Conservation (phyloP, 331 rosid genomes). For the Erythrophleum ivorense region DNA sequence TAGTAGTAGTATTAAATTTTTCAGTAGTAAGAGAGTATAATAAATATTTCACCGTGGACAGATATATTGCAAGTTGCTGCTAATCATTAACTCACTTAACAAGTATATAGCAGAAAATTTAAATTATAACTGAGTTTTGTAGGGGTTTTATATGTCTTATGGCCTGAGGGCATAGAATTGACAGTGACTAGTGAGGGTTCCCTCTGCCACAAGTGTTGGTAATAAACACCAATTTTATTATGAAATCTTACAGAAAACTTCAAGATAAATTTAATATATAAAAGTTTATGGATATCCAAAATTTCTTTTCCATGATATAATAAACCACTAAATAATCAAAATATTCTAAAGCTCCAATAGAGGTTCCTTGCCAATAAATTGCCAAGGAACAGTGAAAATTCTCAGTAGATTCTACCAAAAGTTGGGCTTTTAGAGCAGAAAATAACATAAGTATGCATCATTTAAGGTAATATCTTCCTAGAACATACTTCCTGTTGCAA, state of each 20-base stretch:
- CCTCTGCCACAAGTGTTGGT: conserved; percentile 11
- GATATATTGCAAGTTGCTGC: conserved; percentile 20
- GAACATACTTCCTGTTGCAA: conserved; percentile 81
- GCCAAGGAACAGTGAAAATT: conserved; percentile 4
- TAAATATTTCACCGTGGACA: background rate
- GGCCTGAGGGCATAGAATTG: background rate
- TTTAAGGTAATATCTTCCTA: background rate
- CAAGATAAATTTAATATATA: conserved; percentile 2
- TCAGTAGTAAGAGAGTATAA: background rate
- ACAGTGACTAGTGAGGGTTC: background rate
- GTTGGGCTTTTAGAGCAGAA: conserved; percentile 27
- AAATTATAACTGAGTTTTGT: conserved; percentile 21
- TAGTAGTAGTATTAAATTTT: background rate
- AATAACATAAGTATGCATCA: conserved; percentile 32
- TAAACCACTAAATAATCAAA: conserved; percentile 19
- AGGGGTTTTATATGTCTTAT: conserved; percentile 4
- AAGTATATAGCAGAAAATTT: conserved; percentile 21
- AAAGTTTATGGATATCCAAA: background rate
- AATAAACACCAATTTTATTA: conserved; percentile 14
- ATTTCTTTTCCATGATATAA: conserved; percentile 24
- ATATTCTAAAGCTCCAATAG: conserved; percentile 26
- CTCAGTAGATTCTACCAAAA: conserved; percentile 21
- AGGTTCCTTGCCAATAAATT: conserved; percentile 21
- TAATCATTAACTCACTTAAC: conserved; percentile 4
- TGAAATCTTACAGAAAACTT: background rate